phyloP scores from a whole-genome alignment of 192 early-diverging fungal species.

The Physocladia obscura region DNA sequence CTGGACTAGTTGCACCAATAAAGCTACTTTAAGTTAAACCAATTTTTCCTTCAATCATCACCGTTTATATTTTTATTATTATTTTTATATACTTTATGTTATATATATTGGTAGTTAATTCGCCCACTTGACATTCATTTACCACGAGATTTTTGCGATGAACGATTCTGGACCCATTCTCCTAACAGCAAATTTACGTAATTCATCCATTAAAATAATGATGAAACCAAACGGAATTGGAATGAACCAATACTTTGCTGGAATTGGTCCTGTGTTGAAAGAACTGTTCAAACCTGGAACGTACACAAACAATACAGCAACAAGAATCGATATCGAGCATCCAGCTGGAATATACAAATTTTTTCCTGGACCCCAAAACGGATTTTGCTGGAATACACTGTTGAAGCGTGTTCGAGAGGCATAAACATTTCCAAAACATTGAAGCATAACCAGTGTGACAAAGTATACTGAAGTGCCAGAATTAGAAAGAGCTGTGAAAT shows the following conservation, averaged over 20 bases:
- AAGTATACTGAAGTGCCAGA: slow-evolving; percentile 16
- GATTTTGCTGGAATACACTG: slow-evolving; percentile 62
- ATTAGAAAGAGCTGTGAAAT: neutral
- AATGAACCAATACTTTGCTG: slow-evolving; percentile 65
- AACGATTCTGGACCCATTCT: slow-evolving; percentile 27
- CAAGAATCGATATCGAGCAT: slow-evolving; percentile 46
- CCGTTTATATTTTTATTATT: too few species aligned
- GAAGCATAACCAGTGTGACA: slow-evolving; percentile 19
- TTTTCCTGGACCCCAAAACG: slow-evolving; percentile 54
- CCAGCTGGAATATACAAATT: slow-evolving; percentile 60
- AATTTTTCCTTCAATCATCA: too few species aligned
- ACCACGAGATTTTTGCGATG: slow-evolving; percentile 65
- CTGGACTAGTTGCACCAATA: too few species aligned
- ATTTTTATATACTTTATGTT: neutral
- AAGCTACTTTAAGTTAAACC: too few species aligned
- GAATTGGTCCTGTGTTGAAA: slow-evolving; percentile 59
- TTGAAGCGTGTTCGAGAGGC: slow-evolving; percentile 54
- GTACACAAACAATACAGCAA: slow-evolving; percentile 45
- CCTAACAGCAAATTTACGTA: slow-evolving; percentile 63
- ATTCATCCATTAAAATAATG: slow-evolving; percentile 63
- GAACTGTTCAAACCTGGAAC: slow-evolving; percentile 56
- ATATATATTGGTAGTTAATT: neutral
- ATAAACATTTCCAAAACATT: slow-evolving; percentile 51
- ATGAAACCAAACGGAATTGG: slow-evolving; percentile 56
- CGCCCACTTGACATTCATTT: too few species aligned